Percentiles rank a stretch among this genome's conserved stretches.
Evolutionary conservation across 176 grass and related monocot species (phyloP).

Genomic region (Zoysia japonica): DNA sequence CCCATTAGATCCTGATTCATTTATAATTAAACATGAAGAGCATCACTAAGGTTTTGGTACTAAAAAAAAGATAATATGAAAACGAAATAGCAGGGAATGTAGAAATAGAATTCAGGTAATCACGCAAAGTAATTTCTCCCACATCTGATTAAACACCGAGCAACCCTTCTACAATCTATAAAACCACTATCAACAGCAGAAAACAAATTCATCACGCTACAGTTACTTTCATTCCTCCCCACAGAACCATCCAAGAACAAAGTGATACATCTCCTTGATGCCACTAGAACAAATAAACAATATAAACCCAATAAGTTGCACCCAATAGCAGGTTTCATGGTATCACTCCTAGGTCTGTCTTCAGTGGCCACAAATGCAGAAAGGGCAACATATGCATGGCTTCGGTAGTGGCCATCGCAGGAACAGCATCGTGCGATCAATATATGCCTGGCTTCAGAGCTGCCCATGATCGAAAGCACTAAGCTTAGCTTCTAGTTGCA

Average conservation of each 20-base stretch:
- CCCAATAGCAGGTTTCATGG: background rate
- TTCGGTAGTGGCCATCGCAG: background rate
- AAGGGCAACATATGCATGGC: background rate
- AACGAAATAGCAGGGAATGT: background rate
- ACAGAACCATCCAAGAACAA: constrained; percentile 22
- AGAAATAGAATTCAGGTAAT: constrained; percentile 20
- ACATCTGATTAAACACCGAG: constrained; percentile 5
- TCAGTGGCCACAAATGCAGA: constrained; percentile 28
- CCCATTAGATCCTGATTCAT: background rate
- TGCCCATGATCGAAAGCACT: background rate
- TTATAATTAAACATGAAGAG: background rate
- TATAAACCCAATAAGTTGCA: constrained; percentile 23
- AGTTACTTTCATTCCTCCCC: background rate
- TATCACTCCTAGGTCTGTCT: constrained; percentile 14
- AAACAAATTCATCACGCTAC: background rate
- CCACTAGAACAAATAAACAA: constrained; percentile 13
- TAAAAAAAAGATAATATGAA: background rate
- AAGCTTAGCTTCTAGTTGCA: constrained; percentile 11
- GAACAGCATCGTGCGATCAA: background rate
- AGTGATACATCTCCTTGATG: constrained; percentile 15
- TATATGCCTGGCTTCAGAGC: background rate
- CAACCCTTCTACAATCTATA: constrained; percentile 16
- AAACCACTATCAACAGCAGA: background rate
- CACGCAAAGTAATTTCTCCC: background rate
- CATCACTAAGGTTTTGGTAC: background rate